A percentile compares a stretch with the other conserved stretches of the same genome.
Evolutionary conservation across 2,329 filamentous ascomycete species (phyloP).

Genomic region (Pseudocercospora cruenta): DNA sequence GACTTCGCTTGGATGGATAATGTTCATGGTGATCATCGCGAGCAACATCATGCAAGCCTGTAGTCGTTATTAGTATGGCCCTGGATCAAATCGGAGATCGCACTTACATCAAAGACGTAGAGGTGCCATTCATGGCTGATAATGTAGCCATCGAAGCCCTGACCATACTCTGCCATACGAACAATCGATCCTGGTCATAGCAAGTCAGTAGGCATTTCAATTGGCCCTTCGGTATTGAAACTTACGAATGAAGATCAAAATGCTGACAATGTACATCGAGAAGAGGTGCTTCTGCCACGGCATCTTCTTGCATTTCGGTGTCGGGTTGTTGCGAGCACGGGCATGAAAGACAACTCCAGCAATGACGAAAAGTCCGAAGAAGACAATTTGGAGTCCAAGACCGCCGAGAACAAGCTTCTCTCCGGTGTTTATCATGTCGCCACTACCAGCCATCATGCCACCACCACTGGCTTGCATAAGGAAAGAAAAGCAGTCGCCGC

Average conservation of each 20-base stretch:
- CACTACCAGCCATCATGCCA: conserved; percentile 14
- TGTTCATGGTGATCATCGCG: conserved; percentile 23
- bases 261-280: conserved; percentile 49
- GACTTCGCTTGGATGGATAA: conserved; percentile 22
- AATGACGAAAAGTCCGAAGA: conserved; percentile 55
- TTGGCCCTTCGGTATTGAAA: neutral
- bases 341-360: conserved; percentile 36
- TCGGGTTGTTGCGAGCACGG: conserved; percentile 25
- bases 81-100: no score
- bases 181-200: conserved; percentile 45
- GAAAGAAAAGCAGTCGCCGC: conserved; percentile 54
- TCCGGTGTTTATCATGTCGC: conserved; percentile 37
- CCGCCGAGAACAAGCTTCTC: conserved; percentile 54
- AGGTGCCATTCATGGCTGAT: conserved; percentile 41
- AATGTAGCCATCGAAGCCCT: conserved; percentile 51
- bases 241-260: conserved; percentile 50
- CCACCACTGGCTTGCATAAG: conserved; percentile 43
- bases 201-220: neutral
- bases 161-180: conserved; percentile 53
- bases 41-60: conserved; percentile 20
- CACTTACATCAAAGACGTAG: conserved; percentile 29
- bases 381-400: conserved; percentile 54
- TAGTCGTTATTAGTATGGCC: no score
- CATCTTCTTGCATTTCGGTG: conserved; percentile 17
- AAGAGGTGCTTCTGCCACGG: conserved; percentile 45